These are phyloP conservation scores for Glarea lozoyensis DNA, from an alignment of 495 filamentous ascomycete genomes.

Conservation along the genomic window DNA sequence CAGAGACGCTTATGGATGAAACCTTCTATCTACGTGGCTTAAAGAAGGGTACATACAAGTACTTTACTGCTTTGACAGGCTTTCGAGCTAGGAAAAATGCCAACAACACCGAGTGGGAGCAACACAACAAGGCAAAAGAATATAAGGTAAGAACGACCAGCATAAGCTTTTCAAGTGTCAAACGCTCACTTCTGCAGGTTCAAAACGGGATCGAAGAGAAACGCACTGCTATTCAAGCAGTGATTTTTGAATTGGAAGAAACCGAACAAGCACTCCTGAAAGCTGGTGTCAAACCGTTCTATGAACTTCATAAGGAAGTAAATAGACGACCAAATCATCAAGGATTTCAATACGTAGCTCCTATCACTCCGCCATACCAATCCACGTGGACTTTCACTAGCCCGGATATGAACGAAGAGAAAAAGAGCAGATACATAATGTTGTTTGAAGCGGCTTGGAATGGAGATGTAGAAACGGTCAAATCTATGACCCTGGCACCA, in stretches of 20 bases:
- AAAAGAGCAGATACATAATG: conserved; percentile 46
- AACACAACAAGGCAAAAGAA: conserved; percentile 16
- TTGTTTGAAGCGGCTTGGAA: conserved; percentile 60
- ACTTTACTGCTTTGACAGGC: conserved; percentile 22
- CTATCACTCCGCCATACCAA: conserved; percentile 29
- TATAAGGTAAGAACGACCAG: no score
- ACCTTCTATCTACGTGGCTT: conserved; percentile 34
- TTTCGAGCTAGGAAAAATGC: conserved; percentile 9
- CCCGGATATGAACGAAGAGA: conserved; percentile 40
- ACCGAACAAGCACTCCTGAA: conserved; percentile 43
- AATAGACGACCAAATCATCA: conserved; percentile 8
- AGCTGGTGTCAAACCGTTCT: conserved; percentile 54
- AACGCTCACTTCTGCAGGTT: no score
- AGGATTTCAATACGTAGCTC: not conserved
- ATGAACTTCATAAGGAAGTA: conserved; percentile 50
- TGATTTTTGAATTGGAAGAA: conserved; percentile 40
- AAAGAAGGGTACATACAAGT: conserved; percentile 40
- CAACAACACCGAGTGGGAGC: conserved; percentile 23
- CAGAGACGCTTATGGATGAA: conserved; percentile 22
- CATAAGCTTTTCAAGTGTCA: no score
- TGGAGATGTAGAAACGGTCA: conserved; percentile 53
- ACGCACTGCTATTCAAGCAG: conserved; percentile 33
- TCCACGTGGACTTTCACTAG: conserved; percentile 39
- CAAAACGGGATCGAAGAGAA: conserved; percentile 39
- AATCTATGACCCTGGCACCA: conserved; percentile 33